Base-by-base conservation (phyloP, 164 flowering plant genomes). In the Paratinospora sagittata region DNA sequence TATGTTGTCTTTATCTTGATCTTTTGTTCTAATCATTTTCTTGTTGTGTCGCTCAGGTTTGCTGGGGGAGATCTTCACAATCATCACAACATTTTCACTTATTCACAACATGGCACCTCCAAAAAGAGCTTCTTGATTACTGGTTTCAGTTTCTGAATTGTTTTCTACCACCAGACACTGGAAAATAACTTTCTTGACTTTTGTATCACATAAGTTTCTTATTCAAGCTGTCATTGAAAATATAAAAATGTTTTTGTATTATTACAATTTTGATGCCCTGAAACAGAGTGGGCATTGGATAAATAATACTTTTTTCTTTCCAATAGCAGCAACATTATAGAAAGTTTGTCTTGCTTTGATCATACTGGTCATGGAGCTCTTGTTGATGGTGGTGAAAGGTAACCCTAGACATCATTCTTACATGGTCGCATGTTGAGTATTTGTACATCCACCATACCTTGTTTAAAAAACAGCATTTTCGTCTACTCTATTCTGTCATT, bases 61-160 rank as follows among this genome's bases (percentile, higher is more conserved):
- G 45, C 66, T 79, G 43, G 16, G 81, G 49, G 84, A 84, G 77
- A 67, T 83, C 16, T 41, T 82, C 52, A 66, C 81, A 60, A 52
- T 84, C 43, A 72, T 70, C 66, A 82, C 85, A 26, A 75, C 73
- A 43, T 27, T 64, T 57, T 74, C 83, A 36, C 86, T 86, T 36
- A 73, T 81, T 23, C 23, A 63, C 16, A 86, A 86, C 76, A 88
- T 88, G 92, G 81, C 87, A 68, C 89, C 88, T 63, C 85, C 90
- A 11, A 85, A 85, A 78, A 81, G 77, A 73, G 71, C 86, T 66
- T 81, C 87, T 45, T 85, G 80, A 78, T 62, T 61, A 10, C 61
- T 49, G 45, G 8, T 27, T 34, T 52, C 43, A 39, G 14, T 23
- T 49, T 37, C 8, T 19, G 24, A 55, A 55, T n/a, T 55, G 24